Evolutionary conservation across 768 basidiomycete species (phyloP), one percentile per base, ranked within the genome.

Genomic region (Galerina marginata): DNA sequence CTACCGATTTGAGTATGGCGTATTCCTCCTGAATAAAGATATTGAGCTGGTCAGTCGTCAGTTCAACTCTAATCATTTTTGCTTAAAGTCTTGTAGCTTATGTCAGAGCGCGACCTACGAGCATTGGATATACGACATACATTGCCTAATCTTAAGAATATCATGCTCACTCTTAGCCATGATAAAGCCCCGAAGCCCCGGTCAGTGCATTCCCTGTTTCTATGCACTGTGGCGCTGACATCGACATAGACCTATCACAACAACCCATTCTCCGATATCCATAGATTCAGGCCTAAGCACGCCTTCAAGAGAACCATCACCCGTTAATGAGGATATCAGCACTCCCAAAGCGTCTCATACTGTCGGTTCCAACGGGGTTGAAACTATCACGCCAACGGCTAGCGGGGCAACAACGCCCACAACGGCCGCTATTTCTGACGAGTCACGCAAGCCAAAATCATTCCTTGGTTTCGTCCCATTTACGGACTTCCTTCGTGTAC

Each of bases 1-100:
- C 44, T 99, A 98, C 75, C 84, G 97, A 25, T 99, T 96, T 69
- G 96, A 99, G 74, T 99, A 99, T 77, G 97, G 89, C 3, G 96
- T 99, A 4, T 99, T 95, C 74, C 76, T 99, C 43, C 80, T 99
- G 36, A 99, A 99, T 79, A 99, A 99, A 75, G 83, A 99, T 74
- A 95, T 99, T 65, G 96, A 99, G 77, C 81, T 95, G 85, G 95
- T 96, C 64, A 61, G 83, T 61, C 5, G 53, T 46, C 48, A 26
- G 51, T 43, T 20, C 20, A 36, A 29, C 49, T 43, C n/a, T 14
- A 36, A 40, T 20, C 43, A 16, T 16, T 36, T 51, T 47, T 68
- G 44, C 65, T 61, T 49, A 66, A 45, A 44, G 50, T 56, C 40
- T 59, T 42, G 16, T 68, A 98, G 95, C 84, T 97, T 54, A 96